phyloP scores from a whole-genome alignment of 2,329 filamentous ascomycete species.

The Helotiales sp. region DNA sequence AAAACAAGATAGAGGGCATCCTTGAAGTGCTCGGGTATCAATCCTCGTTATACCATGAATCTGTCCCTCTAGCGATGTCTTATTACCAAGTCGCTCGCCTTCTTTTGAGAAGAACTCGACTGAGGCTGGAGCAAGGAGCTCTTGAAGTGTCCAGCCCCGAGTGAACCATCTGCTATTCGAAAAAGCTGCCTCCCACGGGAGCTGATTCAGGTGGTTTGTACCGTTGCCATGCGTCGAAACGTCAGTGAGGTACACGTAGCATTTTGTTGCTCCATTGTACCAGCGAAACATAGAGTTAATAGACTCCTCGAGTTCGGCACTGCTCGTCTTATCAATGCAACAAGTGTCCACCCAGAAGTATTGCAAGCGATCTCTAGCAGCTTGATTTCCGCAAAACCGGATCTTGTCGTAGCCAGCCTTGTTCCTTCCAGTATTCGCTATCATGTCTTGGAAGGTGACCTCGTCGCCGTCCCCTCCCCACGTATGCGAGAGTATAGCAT shows the following conservation, averaged over 20 bases:
- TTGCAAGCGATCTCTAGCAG: constrained; percentile 9
- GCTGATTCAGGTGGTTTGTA: not conserved
- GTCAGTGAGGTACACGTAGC: constrained; percentile 1
- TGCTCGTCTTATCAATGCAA: constrained; percentile 9
- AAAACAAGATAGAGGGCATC: constrained; percentile 11
- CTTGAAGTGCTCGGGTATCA: constrained; percentile 14
- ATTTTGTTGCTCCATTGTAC: not conserved
- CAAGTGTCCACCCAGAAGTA: constrained; percentile 9
- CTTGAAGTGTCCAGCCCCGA: constrained; percentile 19
- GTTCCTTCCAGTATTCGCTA: constrained; percentile 1
- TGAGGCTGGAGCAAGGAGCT: constrained; percentile 12
- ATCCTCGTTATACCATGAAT: constrained; percentile 22
- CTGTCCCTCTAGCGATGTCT: constrained; percentile 12
- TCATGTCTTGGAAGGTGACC: constrained; percentile 18
- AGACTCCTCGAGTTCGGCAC: not conserved
- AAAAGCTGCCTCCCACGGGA: not conserved
- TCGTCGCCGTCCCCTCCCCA: constrained; percentile 20
- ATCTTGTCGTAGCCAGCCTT: constrained; percentile 18
- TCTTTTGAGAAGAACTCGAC: constrained; percentile 21
- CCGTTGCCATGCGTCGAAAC: not conserved
- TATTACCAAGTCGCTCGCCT: constrained; percentile 18
- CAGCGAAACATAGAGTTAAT: constrained; percentile 2
- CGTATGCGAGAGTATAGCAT: constrained; percentile 29
- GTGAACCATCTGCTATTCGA: constrained; percentile 1
- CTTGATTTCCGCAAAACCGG: constrained; percentile 15